Evolutionary conservation across 257 asterid species (phyloP).

Genomic region (Verbascum thapsus): DNA sequence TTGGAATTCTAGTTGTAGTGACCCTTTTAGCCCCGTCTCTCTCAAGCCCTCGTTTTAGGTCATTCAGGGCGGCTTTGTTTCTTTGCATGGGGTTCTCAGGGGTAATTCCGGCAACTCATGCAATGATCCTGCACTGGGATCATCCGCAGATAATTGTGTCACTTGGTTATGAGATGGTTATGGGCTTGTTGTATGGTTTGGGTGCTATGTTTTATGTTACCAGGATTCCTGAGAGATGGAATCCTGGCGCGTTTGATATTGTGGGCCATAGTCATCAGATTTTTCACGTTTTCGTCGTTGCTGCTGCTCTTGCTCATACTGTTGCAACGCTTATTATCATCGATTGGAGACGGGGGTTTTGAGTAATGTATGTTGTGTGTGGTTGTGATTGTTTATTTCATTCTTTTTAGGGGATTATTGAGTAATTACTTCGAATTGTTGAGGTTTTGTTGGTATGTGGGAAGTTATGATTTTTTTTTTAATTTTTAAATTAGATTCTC

Average conservation of each 20-base stretch:
- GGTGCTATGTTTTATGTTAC: constrained; percentile 73
- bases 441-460: too few relatives aligned
- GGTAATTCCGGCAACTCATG: constrained; percentile 80
- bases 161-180: constrained; percentile 66
- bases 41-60: constrained; percentile 55
- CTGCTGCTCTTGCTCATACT: constrained; percentile 79
- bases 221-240: constrained; percentile 88
- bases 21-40: constrained; percentile 76
- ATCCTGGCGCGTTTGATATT: constrained; percentile 80
- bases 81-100: constrained; percentile 91
- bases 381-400: too few relatives aligned
- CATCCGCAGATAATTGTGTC: constrained; percentile 54
- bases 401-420: too few relatives aligned
- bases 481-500: too few relatives aligned
- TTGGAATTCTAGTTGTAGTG: constrained; percentile 57
- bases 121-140: constrained; percentile 54
- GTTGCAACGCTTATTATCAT: constrained; percentile 68
- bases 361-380: too few relatives aligned
- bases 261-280: constrained; percentile 96
- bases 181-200: constrained; percentile 70
- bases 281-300: constrained; percentile 77
- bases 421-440: too few relatives aligned
- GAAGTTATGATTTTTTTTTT: too few relatives aligned
- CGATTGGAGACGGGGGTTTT: constrained; percentile 80
- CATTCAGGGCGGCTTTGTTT: constrained; percentile 71